Evolutionary conservation across 331 rosid species (phyloP), one percentile per base, ranked within the genome.

Genomic region (Malus hybrid): DNA sequence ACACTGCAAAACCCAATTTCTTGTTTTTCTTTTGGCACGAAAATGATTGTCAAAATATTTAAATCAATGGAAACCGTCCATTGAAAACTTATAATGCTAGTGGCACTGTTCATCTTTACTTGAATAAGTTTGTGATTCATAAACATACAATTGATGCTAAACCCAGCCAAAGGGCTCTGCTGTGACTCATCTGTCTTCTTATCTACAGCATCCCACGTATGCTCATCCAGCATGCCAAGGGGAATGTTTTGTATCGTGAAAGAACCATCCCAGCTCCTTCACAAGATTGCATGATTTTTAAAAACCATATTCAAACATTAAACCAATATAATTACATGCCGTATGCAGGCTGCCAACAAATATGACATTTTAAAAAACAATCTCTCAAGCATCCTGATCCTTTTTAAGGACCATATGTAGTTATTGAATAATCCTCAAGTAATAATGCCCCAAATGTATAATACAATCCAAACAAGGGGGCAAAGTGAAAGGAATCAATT

Each of bases 111-210:
- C 53, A 33, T 14, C 66, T 56, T 42, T 74, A 14, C 24, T 73
- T 48, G 22, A 60, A 42, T 34, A 26, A 64, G 22, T 58, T 67
- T 69, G 79, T 28, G 68, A 75, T 36, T 18, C 66, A 67, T 79
- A 72, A 87, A 73, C 86, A 57, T 86, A 86, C 89, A 82, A 75
- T 80, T 68, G 76, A 75, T 70, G 81, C 85, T 74, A 58, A 61
- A 24, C 44, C 73, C 74, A 53, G 57, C 74, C 60, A 60, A 60
- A 72, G 65, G n/a, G 50, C 44, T 69, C 55, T 10, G 78, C 46
- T 39, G 83, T 79, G 78, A 69, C 72, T 24, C 44, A 19, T 44
- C 77, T 7, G 32, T 44, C 42, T 5, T 34, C 46, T 42, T 62
- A 73, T 44, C 15, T 73, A 62, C 60, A 73, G 39, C 82, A 65